These are phyloP conservation scores for Backusella luteola DNA, from an alignment of 192 early-diverging fungal species.

Conservation along the genomic window DNA sequence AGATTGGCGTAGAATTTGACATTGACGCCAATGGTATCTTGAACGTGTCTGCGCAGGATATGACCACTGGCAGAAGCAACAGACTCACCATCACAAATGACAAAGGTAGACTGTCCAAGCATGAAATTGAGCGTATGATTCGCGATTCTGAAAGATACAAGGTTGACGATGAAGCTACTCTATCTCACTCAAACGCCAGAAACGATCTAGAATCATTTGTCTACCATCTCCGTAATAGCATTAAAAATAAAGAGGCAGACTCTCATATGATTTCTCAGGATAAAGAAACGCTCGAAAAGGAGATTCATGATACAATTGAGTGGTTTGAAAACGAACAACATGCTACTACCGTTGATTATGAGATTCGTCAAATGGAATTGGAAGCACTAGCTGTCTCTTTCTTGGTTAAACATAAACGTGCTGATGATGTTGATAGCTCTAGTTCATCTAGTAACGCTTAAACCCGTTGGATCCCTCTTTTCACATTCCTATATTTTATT, in stretches of 20 bases:
- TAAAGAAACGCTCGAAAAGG: conserved; percentile 83
- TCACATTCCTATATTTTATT: neutral
- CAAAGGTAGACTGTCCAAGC: conserved; percentile 90
- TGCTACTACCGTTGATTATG: neutral
- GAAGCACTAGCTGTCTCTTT: neutral
- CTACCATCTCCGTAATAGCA: conserved; percentile 87
- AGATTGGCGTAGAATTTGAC: conserved; percentile 97
- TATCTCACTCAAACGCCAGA: conserved; percentile 83
- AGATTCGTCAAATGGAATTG: neutral
- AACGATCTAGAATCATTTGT: conserved; percentile 95
- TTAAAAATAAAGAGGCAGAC: conserved; percentile 52
- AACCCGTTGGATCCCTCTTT: too few relatives aligned
- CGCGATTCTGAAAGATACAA: conserved; percentile 91
- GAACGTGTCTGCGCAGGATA: conserved; percentile 91
- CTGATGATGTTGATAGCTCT: neutral
- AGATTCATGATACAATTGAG: conserved; percentile 59
- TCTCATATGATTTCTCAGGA: conserved; percentile 71
- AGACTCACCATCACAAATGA: conserved; percentile 96
- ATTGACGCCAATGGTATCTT: conserved; percentile 94
- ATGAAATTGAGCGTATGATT: conserved; percentile 98
- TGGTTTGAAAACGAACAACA: conserved; percentile 73
- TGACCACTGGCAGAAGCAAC: conserved; percentile 94
- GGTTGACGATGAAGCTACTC: conserved; percentile 92
- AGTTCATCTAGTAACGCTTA: neutral
- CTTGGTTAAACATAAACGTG: neutral